phyloP scores from a whole-genome alignment of 2,329 filamentous ascomycete genomes.

The Huntiella savannae region DNA sequence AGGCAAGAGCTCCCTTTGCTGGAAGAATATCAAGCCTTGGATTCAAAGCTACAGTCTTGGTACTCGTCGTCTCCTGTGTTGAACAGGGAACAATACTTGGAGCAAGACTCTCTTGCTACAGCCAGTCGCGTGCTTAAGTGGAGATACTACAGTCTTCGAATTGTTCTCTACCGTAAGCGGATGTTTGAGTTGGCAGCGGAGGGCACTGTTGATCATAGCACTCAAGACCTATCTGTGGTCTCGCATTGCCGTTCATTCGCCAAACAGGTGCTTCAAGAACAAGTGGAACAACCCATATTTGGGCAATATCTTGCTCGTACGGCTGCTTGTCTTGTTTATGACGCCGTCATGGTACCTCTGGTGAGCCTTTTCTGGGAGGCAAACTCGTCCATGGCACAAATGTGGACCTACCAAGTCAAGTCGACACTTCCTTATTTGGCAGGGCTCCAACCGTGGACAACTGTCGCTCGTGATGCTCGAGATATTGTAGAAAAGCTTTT shows the following conservation, averaged over 20 bases:
- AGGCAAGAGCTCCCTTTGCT: slow-evolving; percentile 35
- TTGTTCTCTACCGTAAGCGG: slow-evolving; percentile 55
- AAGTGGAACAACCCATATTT: slow-evolving; percentile 39
- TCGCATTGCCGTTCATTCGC: slow-evolving; percentile 51
- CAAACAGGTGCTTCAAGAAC: slow-evolving; percentile 56
- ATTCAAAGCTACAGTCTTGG: slow-evolving; percentile 52
- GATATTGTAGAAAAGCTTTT: slow-evolving; percentile 2
- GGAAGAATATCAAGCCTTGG: slow-evolving; percentile 47
- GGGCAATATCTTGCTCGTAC: slow-evolving; percentile 62
- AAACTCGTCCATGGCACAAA: slow-evolving; percentile 26
- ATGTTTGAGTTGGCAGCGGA: slow-evolving; percentile 43
- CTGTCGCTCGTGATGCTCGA: background rate
- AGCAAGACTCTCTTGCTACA: slow-evolving; percentile 50
- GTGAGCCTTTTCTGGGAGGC: slow-evolving; percentile 55
- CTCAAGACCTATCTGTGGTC: slow-evolving; percentile 49
- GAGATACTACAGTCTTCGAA: slow-evolving; percentile 61
- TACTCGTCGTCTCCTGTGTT: slow-evolving; percentile 51
- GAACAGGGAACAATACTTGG: slow-evolving; percentile 43
- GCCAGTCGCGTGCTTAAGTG: slow-evolving; percentile 62
- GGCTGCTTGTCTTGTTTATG: slow-evolving; percentile 64
- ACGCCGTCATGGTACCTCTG: slow-evolving; percentile 61
- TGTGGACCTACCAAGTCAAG: slow-evolving; percentile 39
- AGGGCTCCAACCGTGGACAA: slow-evolving; percentile 43
- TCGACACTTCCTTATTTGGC: slow-evolving; percentile 41
- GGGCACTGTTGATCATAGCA: slow-evolving; percentile 21